Percentiles rank a stretch among this genome's conserved stretches.
These are phyloP conservation scores for Kazachstania africana DNA, from an alignment of 805 yeast species.

Conservation along the genomic window DNA sequence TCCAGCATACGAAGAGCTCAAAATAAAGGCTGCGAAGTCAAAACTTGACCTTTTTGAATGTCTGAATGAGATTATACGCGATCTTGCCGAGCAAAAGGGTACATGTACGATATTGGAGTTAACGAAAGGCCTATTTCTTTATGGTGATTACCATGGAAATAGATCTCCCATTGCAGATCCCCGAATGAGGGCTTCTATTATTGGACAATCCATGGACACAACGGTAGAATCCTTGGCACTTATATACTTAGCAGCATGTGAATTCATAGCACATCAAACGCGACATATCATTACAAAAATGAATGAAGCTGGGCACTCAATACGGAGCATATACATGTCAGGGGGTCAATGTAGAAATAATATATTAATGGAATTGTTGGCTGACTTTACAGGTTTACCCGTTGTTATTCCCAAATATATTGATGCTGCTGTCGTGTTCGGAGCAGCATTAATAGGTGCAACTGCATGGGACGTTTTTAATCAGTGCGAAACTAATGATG, in stretches of 20 bases:
- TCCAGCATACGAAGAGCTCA: slow-evolving; percentile 72
- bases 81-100: slow-evolving; percentile 42
- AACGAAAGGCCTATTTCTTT: slow-evolving; percentile 78
- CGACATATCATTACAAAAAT: slow-evolving; percentile 86
- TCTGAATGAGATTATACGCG: slow-evolving; percentile 64
- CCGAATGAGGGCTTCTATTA: slow-evolving; percentile 79
- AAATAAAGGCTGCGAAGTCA: slow-evolving; percentile 53
- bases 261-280: slow-evolving; percentile 94
- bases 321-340: slow-evolving; percentile 71
- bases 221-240: slow-evolving; percentile 77
- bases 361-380: slow-evolving; percentile 75
- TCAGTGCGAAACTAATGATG: slow-evolving; percentile 28
- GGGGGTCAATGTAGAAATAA: slow-evolving; percentile 97
- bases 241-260: slow-evolving; percentile 87
- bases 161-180: slow-evolving; percentile 97
- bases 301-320: slow-evolving; percentile 67
- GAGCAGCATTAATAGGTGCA: slow-evolving; percentile 90
- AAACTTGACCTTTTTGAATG: slow-evolving; percentile 70
- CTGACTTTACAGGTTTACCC: slow-evolving; percentile 87
- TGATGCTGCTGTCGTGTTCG: slow-evolving; percentile 95
- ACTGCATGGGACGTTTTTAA: slow-evolving; percentile 69
- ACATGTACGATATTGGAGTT: slow-evolving; percentile 67
- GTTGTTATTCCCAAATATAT: slow-evolving; percentile 88
- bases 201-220: slow-evolving; percentile 87
- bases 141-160: slow-evolving; percentile 95